These are phyloP conservation scores for Corniculantispora saksenae DNA, from an alignment of 2,329 filamentous ascomycete genomes.

Conservation along the genomic window DNA sequence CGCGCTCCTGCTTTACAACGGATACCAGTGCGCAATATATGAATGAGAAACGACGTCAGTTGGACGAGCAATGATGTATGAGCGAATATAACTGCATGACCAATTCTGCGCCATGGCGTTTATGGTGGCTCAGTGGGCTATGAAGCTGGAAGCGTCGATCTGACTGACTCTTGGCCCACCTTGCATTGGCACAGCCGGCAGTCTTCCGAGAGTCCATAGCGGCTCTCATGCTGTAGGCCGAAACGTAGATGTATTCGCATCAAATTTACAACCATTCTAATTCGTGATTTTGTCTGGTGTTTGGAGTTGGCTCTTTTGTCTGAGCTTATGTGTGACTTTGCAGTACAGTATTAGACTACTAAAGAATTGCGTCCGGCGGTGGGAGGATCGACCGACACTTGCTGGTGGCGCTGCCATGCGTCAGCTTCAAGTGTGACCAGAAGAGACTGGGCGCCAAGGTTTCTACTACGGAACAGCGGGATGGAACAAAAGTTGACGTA, in stretches of 20 bases:
- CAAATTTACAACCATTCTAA: not conserved
- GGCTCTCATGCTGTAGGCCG: not conserved
- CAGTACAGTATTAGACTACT: too few relatives aligned
- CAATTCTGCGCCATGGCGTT: slow-evolving; percentile 7
- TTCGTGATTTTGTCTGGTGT: too few relatives aligned
- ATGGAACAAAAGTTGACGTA: not conserved
- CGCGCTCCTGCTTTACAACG: not conserved
- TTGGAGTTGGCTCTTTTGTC: too few relatives aligned
- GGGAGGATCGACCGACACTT: not conserved
- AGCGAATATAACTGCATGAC: slow-evolving; percentile 3
- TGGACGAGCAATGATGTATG: not conserved
- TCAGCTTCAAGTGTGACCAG: slow-evolving; percentile 1
- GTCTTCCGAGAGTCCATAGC: not conserved
- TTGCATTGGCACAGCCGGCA: not conserved
- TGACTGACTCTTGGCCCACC: not conserved
- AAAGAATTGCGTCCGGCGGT: too few relatives aligned
- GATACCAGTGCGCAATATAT: not conserved
- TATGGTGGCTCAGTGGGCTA: slow-evolving; percentile 1
- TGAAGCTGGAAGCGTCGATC: slow-evolving; percentile 12
- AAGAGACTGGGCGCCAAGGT: slow-evolving; percentile 6
- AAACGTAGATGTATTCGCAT: not conserved
- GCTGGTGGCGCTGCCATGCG: not conserved
- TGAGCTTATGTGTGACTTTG: too few relatives aligned
- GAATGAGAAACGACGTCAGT: not conserved
- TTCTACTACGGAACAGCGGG: not conserved